Evolutionary conservation across 179 eudicot genomes (phyloP), one percentile per base, ranked within the genome.

Genomic region (Silene vulgaris): DNA sequence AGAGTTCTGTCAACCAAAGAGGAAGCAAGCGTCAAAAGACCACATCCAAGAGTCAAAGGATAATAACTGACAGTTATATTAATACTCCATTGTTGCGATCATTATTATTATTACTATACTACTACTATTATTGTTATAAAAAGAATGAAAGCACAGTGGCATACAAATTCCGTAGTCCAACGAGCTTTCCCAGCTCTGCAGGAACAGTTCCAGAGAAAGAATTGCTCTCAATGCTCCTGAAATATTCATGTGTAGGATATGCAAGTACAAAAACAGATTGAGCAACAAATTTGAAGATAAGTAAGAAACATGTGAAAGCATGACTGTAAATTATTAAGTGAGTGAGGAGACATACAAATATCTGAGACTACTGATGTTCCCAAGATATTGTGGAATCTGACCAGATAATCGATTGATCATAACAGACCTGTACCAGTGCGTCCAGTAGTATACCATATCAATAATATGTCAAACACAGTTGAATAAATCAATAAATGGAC

Each of bases 141-240:
- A 28, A 28, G 2, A 21, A 71, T 57, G 50, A 43, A 16, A 40
- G 40, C 37, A 43, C 69, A 56, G 68, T 61, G 43, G 59, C 87
- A 40, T 74, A 88, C 91, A 88, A 73, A 67, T 37, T 52, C 1
- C 8, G 62, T 40, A 88, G 80, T 63, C 83, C 82, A 71, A 69
- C 75, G 69, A 89, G 79, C 13, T 78, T 88, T 75, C 86, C 90
- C 20, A 89, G 85, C 80, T 81, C 89, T 19, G 87, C 81, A 56
- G 93, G 93, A 79, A 89, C 81, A 52, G 80, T 67, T 75, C 93
- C 93, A 76, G 67, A 71, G 80, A 89, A 86, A 74, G 68, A 74
- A 75, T 89, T 89, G 84, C 73, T 82, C 79, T 89, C 89, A n/a
- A 89, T 68, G 81, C 85, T 79, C 84, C 90, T 86, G 88, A 30